phyloP scores from a whole-genome alignment of 2,329 filamentous ascomycete genomes.

The Alternaria panax region DNA sequence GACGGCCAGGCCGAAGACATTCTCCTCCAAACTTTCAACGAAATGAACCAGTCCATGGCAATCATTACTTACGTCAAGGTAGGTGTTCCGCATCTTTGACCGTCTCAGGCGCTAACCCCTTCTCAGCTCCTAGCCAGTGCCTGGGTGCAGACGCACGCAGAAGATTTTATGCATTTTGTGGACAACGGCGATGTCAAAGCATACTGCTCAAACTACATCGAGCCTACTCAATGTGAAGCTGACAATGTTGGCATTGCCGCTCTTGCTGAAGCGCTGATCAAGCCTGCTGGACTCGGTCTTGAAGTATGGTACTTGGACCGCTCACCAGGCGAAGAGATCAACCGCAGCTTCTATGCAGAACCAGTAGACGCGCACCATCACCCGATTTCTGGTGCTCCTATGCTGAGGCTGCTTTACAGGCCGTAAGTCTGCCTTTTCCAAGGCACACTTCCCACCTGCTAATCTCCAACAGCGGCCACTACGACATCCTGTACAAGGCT shows the following conservation, averaged over 20 bases:
- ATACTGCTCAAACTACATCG: slow-evolving; percentile 75
- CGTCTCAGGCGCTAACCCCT: slow-evolving; percentile 17
- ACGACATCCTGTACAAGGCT: slow-evolving; percentile 87
- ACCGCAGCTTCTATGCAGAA: slow-evolving; percentile 68
- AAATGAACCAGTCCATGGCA: slow-evolving; percentile 68
- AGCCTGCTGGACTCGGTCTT: slow-evolving; percentile 78
- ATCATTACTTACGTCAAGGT: slow-evolving; percentile 86
- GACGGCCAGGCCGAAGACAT: slow-evolving; percentile 61
- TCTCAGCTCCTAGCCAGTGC: slow-evolving; percentile 78
- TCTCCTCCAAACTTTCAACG: slow-evolving; percentile 76
- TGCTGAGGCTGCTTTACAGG: slow-evolving; percentile 72
- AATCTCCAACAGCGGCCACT: slow-evolving; percentile 72
- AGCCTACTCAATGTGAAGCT: slow-evolving; percentile 81
- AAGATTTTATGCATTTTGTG: slow-evolving; percentile 76
- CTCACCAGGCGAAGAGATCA: slow-evolving; percentile 78
- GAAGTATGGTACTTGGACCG: slow-evolving; percentile 93
- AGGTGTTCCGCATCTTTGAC: slow-evolving; percentile 24
- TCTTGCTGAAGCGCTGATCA: slow-evolving; percentile 79
- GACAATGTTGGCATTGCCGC: slow-evolving; percentile 86
- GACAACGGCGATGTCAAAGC: slow-evolving; percentile 63
- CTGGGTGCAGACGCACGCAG: slow-evolving; percentile 78
- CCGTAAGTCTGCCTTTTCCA: slow-evolving; percentile 58
- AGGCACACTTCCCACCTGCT: slow-evolving; percentile 1
- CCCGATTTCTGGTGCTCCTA: slow-evolving; percentile 60
- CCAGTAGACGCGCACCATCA: slow-evolving; percentile 56